These are phyloP conservation scores for Clarireedia hainanense DNA, from an alignment of 2,329 filamentous ascomycete genomes.

Conservation along the genomic window DNA sequence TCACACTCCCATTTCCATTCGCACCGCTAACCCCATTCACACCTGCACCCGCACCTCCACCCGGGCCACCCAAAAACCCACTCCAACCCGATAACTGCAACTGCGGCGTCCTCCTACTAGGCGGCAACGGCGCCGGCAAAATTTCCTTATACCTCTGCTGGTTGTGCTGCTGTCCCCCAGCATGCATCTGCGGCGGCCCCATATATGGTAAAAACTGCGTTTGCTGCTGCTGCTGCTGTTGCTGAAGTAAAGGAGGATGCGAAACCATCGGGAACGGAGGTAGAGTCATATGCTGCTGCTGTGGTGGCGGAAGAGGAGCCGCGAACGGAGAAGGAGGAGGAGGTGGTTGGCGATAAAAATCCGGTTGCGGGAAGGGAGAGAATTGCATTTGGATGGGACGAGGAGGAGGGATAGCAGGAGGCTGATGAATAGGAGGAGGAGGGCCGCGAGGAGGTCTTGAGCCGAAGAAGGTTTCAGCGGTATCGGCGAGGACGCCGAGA, in stretches of 20 bases:
- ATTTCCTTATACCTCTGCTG: neutral
- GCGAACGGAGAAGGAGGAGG: neutral
- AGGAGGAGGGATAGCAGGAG: neutral
- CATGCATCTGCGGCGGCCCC: neutral
- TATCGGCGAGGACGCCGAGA: constrained; percentile 2
- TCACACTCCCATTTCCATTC: neutral
- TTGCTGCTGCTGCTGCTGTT: neutral
- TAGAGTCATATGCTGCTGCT: too few species aligned
- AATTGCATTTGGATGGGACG: neutral
- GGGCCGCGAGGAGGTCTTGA: neutral
- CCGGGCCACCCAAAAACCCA: neutral
- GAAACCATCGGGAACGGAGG: too few species aligned
- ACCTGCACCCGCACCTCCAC: neutral
- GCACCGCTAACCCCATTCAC: neutral
- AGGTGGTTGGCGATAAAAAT: neutral
- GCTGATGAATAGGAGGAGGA: neutral
- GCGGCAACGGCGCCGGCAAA: neutral
- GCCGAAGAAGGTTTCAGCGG: neutral
- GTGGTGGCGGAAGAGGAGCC: neutral
- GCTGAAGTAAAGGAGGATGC: neutral
- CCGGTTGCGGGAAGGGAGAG: neutral
- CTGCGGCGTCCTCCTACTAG: neutral
- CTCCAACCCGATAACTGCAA: neutral
- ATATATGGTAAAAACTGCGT: neutral
- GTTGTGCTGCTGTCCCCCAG: neutral